Conservation (phyloP, 2,329 filamentous ascomycete genomes). For the Aureobasidium sp. region DNA sequence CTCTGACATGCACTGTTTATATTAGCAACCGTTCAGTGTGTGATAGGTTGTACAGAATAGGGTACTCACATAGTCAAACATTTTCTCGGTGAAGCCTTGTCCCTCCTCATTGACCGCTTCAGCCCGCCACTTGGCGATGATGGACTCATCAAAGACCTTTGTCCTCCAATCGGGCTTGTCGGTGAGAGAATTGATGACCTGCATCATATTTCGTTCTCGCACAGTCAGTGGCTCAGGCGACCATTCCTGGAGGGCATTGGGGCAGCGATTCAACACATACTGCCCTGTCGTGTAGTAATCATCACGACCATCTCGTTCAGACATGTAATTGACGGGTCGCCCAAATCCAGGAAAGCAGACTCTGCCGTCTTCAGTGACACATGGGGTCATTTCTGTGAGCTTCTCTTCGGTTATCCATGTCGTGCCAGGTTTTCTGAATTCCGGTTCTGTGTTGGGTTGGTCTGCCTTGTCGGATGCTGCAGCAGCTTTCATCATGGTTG, state of each 20-base stretch:
- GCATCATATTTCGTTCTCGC: constrained; percentile 23
- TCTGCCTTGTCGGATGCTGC: neutral
- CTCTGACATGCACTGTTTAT: constrained; percentile 31
- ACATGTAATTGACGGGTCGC: neutral
- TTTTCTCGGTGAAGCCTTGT: constrained; percentile 16
- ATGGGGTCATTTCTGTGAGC: neutral
- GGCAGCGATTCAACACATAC: neutral
- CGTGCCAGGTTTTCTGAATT: neutral
- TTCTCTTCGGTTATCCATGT: neutral
- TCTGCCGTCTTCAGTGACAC: neutral
- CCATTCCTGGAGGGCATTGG: neutral
- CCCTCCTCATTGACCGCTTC: constrained; percentile 17
- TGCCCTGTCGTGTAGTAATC: neutral
- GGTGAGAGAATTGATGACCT: constrained; percentile 22
- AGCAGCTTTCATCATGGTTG: neutral
- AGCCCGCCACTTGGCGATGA: constrained; percentile 19
- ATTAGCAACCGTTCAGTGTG: neutral
- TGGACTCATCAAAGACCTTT: constrained; percentile 23
- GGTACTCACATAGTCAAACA: constrained; percentile 22
- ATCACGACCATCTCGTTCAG: neutral
- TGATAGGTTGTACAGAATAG: no score
- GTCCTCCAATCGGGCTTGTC: constrained; percentile 26
- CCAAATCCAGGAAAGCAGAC: neutral
- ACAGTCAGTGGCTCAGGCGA: constrained; percentile 5
- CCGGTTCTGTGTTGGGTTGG: neutral